phyloP scores from a whole-genome alignment of 1,139 yeast species.

The Magnusiomyces tetraspermus region DNA sequence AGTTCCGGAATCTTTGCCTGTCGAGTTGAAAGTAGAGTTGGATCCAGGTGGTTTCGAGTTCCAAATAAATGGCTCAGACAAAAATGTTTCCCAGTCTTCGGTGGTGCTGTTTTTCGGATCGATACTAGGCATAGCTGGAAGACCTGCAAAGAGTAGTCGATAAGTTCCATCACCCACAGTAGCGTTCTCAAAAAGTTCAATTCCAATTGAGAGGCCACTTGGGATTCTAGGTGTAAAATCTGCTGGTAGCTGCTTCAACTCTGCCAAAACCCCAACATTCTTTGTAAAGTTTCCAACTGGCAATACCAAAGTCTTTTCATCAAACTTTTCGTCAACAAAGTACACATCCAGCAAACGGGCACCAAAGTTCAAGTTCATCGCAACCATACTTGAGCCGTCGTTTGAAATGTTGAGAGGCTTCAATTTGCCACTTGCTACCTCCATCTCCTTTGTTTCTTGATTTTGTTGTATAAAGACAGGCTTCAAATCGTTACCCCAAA shows the following conservation, averaged over 20 bases:
- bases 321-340: not conserved
- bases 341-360: slow-evolving; percentile 1
- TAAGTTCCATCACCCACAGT: not conserved
- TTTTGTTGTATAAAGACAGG: not conserved
- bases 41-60: not conserved
- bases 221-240: not conserved
- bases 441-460: not conserved
- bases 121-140: slow-evolving; percentile 1
- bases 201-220: not conserved
- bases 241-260: not conserved
- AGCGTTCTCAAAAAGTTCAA: not conserved
- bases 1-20: not conserved
- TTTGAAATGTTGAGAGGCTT: not conserved
- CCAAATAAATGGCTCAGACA: not conserved
- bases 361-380: not conserved
- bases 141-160: not conserved
- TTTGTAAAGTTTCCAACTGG: not conserved
- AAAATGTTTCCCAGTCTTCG: not conserved
- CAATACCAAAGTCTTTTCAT: not conserved
- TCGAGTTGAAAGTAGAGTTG: not conserved
- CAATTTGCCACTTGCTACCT: not conserved
- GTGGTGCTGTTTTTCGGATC: not conserved
- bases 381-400: not conserved
- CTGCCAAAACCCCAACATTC: not conserved
- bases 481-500: not conserved